Percentiles rank a stretch among this genome's conserved stretches.
phyloP scores from a whole-genome alignment of 2,329 filamentous ascomycete genomes.

The Colletotrichum acutatum region DNA sequence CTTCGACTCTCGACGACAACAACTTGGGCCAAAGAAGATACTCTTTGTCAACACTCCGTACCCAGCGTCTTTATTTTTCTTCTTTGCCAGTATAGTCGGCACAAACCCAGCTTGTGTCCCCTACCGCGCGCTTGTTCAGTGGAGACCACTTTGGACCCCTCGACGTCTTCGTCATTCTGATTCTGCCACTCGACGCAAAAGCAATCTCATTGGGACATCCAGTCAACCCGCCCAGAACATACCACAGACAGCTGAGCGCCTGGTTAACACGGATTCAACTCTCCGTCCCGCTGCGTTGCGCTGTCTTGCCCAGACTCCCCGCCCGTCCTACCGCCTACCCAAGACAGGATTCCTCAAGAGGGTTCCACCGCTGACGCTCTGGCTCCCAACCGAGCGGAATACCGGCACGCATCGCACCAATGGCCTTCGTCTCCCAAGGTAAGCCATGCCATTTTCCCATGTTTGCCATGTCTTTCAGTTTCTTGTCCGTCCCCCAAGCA shows the following conservation, averaged over 20 bases:
- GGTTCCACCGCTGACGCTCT: slow-evolving; percentile 28
- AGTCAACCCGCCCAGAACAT: not conserved
- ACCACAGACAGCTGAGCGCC: not conserved
- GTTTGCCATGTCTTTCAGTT: slow-evolving; percentile 9
- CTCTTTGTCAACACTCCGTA: not conserved
- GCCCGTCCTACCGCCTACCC: slow-evolving; percentile 24
- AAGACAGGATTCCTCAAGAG: not conserved
- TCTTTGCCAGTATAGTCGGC: not conserved
- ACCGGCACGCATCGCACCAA: slow-evolving; percentile 27
- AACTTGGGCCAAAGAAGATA: not conserved
- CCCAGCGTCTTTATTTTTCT: not conserved
- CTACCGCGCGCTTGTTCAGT: slow-evolving; percentile 36
- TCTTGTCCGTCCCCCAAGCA: not conserved
- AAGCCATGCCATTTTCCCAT: slow-evolving; percentile 29
- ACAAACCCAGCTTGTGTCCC: slow-evolving; percentile 1
- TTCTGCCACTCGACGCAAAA: slow-evolving; percentile 14
- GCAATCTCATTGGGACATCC: not conserved
- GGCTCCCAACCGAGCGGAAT: slow-evolving; percentile 21
- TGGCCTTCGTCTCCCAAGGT: slow-evolving; percentile 23
- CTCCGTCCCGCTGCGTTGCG: slow-evolving; percentile 11
- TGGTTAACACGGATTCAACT: not conserved
- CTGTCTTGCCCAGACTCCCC: slow-evolving; percentile 28
- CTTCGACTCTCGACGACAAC: not conserved
- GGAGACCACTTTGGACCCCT: slow-evolving; percentile 9
- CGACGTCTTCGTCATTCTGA: slow-evolving; percentile 6